A percentile compares a stretch with the other conserved stretches of the same genome.
These are phyloP conservation scores for Lomentospora prolificans DNA, from an alignment of 2,329 filamentous ascomycete genomes.

Conservation along the genomic window DNA sequence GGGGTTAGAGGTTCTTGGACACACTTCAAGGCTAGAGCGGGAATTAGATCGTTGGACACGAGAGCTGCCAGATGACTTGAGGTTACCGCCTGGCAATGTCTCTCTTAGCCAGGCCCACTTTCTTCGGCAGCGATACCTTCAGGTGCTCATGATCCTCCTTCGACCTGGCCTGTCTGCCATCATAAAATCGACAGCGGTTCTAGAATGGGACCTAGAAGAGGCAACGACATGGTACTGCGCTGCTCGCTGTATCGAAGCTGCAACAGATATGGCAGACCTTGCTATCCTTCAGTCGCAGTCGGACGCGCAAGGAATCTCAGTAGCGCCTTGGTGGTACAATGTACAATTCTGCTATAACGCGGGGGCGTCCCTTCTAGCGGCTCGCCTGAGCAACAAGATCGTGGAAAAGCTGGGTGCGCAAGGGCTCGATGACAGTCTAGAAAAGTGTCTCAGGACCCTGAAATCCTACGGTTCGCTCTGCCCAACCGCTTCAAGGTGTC, in stretches of 20 bases:
- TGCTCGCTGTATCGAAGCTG: background rate
- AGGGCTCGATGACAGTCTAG: background rate
- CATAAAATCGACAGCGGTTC: background rate
- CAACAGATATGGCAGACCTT: slow-evolving; percentile 2
- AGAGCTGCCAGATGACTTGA: background rate
- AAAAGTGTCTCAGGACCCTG: background rate
- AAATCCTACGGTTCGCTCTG: background rate
- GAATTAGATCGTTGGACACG: background rate
- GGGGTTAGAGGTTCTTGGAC: background rate
- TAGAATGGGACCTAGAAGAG: background rate
- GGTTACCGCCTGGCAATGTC: background rate
- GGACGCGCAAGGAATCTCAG: background rate
- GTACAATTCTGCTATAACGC: slow-evolving; percentile 4
- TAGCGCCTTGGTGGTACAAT: slow-evolving; percentile 4
- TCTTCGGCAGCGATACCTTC: slow-evolving; percentile 3
- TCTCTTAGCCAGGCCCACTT: background rate
- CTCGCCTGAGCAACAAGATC: background rate
- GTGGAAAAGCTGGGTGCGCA: background rate
- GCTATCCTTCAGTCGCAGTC: background rate
- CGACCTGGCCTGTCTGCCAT: background rate
- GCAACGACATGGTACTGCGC: slow-evolving; percentile 2
- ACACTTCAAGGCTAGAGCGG: slow-evolving; percentile 1
- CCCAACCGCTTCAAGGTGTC: background rate
- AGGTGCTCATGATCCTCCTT: background rate
- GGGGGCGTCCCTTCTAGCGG: background rate